phyloP scores from a whole-genome alignment of 2,329 filamentous ascomycete species.

The Fusarium hainanense region DNA sequence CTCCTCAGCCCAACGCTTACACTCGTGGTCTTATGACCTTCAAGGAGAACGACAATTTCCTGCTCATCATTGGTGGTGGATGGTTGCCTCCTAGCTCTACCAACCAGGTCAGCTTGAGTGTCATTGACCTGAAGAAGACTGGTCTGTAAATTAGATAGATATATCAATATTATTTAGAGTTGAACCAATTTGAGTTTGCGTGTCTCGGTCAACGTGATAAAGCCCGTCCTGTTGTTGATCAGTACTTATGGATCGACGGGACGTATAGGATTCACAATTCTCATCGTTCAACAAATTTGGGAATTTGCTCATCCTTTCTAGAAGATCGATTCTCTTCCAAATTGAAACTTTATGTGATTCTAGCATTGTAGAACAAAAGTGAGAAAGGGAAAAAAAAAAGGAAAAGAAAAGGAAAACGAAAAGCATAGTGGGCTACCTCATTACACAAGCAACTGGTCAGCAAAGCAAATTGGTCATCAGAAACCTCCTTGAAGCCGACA shows the following conservation, averaged over 20 bases:
- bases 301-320: background rate
- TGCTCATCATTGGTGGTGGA: constrained; percentile 58
- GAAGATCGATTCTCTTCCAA: background rate
- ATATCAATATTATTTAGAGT: background rate
- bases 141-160: background rate
- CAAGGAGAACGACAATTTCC: constrained; percentile 48
- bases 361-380: background rate
- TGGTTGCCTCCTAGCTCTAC: constrained; percentile 59
- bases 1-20: constrained; percentile 53
- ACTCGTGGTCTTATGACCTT: constrained; percentile 52
- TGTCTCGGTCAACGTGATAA: background rate
- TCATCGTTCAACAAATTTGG: background rate
- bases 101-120: constrained; percentile 56
- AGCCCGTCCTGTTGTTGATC: background rate
- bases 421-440: background rate
- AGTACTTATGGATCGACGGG: background rate
- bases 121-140: constrained; percentile 43
- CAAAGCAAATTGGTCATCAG: background rate
- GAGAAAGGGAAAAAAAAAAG: too few relatives aligned
- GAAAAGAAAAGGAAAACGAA: too few relatives aligned
- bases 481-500: too few relatives aligned
- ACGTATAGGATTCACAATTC: background rate
- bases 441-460: background rate
- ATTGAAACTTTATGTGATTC: background rate
- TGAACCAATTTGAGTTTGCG: background rate